These are phyloP conservation scores for Starmerella sp. DNA, from an alignment of 805 yeast species.

Conservation along the genomic window DNA sequence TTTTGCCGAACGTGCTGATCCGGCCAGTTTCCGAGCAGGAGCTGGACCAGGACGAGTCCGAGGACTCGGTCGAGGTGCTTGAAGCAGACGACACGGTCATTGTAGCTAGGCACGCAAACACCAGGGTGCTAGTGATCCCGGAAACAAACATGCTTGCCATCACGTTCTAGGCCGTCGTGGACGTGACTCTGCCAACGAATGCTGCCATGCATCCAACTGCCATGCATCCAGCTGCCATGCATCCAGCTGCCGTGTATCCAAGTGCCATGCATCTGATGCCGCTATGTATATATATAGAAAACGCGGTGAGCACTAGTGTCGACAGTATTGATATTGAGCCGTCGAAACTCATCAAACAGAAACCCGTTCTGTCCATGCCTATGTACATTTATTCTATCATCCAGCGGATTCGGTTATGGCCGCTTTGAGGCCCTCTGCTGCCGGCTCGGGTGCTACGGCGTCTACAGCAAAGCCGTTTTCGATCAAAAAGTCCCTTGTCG, in stretches of 20 bases:
- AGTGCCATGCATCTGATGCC: too few species aligned
- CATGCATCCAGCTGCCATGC: too few species aligned
- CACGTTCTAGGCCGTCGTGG: slow-evolving; percentile 33
- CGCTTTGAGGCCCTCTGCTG: slow-evolving; percentile 45
- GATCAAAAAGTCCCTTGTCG: slow-evolving; percentile 55
- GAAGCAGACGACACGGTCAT: slow-evolving; percentile 22
- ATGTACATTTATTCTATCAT: too few species aligned
- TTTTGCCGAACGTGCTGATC: slow-evolving; percentile 46
- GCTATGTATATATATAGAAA: background rate
- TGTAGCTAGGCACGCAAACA: slow-evolving; percentile 57
- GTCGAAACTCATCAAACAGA: background rate
- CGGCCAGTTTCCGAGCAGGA: slow-evolving; percentile 38
- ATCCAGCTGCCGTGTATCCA: too few species aligned
- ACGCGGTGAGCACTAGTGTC: too few species aligned
- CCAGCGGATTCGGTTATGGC: slow-evolving; percentile 25
- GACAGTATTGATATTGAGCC: too few species aligned
- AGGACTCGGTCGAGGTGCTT: background rate
- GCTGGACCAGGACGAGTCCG: slow-evolving; percentile 6
- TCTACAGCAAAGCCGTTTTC: slow-evolving; percentile 45
- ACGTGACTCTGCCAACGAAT: too few species aligned
- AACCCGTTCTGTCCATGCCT: too few species aligned
- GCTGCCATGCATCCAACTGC: too few species aligned
- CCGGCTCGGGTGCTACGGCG: slow-evolving; percentile 62
- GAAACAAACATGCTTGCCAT: slow-evolving; percentile 52
- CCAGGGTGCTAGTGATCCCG: slow-evolving; percentile 60